A percentile compares a stretch with the other conserved stretches of the same genome.
Conservation (phyloP, 1,284 basidiomycete species). For the Cutaneotrichosporon sp. region DNA sequence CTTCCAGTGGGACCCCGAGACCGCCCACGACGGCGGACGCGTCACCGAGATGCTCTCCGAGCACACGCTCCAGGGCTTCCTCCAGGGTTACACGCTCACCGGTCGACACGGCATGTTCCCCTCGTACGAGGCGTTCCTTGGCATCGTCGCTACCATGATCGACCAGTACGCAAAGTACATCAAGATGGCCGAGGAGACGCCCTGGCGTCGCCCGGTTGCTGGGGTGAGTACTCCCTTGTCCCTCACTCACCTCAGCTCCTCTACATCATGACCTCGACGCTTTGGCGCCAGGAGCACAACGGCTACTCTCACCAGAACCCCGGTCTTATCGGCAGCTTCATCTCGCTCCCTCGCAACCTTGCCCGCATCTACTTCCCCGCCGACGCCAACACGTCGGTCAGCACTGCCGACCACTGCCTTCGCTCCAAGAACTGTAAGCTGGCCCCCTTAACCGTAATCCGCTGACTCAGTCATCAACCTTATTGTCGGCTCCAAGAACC, state of each 20-base stretch:
- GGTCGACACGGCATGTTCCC: constrained; percentile 80
- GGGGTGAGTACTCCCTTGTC: constrained; percentile 13
- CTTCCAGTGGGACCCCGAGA: constrained; percentile 29
- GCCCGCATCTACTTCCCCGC: constrained; percentile 84
- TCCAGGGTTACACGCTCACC: constrained; percentile 72
- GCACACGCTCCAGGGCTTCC: constrained; percentile 82
- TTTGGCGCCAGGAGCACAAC: constrained; percentile 67
- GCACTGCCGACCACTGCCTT: constrained; percentile 72
- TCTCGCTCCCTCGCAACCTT: constrained; percentile 69
- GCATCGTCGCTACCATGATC: constrained; percentile 55
- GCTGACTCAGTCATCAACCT: constrained; percentile 45
- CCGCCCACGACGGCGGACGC: constrained; percentile 49
- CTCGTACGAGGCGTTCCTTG: constrained; percentile 69
- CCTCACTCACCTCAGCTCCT: constrained; percentile 62
- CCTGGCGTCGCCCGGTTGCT: constrained; percentile 64
- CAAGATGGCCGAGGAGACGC: constrained; percentile 74
- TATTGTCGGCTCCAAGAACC: constrained; percentile 82
- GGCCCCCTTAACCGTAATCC: constrained; percentile 22
- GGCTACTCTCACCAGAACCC: constrained; percentile 84
- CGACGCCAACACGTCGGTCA: constrained; percentile 82
- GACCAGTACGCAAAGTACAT: constrained; percentile 78
- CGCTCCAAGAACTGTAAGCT: constrained; percentile 67
- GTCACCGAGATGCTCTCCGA: constrained; percentile 85
- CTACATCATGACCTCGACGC: constrained; percentile 46
- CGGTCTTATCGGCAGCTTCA: constrained; percentile 73